phyloP scores from a whole-genome alignment of 2,329 filamentous ascomycete genomes.

The Trichoderma sp. region DNA sequence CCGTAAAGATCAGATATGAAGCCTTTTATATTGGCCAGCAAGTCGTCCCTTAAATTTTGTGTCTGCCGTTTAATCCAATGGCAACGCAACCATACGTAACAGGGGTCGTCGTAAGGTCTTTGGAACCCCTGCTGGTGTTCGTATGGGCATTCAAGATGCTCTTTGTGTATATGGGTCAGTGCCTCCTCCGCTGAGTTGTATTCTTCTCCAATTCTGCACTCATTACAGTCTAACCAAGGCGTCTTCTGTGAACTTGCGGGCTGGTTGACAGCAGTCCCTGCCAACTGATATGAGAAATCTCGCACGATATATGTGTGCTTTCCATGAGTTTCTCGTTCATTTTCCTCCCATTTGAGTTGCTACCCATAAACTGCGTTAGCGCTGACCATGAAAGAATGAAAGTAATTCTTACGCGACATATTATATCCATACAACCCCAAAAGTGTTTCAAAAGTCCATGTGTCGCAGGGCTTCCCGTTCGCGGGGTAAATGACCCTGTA shows the following conservation, averaged over 20 bases:
- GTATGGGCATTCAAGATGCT: background rate
- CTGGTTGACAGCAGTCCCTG: too few species aligned
- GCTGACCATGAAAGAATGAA: background rate
- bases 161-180: background rate
- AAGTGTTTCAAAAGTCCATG: background rate
- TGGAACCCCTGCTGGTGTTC: background rate
- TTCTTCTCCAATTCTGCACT: background rate
- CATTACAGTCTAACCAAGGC: background rate
- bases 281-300: too few species aligned
- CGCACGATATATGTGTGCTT: background rate
- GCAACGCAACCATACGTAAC: background rate
- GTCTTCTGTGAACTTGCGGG: background rate
- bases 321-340: background rate
- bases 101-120: background rate
- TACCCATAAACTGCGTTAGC: background rate
- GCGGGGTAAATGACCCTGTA: background rate
- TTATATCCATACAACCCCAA: slow-evolving; percentile 13
- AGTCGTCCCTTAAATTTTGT: background rate
- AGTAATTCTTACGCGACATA: background rate
- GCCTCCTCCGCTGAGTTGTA: background rate
- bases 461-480: background rate
- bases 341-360: slow-evolving; percentile 8
- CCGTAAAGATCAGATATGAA: background rate
- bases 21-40: background rate
- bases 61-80: too few species aligned